Conservation (phyloP, 2,329 filamentous ascomycete species). For the Neofusicoccum ribis region DNA sequence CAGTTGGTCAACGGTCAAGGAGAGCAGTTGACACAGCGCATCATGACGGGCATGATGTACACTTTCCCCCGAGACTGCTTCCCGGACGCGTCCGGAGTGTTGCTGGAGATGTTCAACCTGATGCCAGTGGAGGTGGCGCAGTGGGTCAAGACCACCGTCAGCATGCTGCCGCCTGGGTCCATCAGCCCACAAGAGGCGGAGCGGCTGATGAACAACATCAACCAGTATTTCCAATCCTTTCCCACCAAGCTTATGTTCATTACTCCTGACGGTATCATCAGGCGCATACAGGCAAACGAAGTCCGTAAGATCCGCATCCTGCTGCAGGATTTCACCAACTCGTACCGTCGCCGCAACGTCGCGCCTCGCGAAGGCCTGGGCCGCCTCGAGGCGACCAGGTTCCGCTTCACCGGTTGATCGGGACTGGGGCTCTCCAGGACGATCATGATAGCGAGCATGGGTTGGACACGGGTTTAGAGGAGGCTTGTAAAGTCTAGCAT, state of each 20-base stretch:
- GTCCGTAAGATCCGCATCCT: constrained; percentile 79
- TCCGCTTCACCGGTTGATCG: constrained; percentile 63
- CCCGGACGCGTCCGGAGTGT: constrained; percentile 87
- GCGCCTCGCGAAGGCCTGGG: constrained; percentile 92
- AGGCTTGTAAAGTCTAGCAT: constrained; percentile 15
- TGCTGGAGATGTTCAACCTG: constrained; percentile 85
- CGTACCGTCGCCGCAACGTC: constrained; percentile 88
- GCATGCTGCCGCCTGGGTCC: constrained; percentile 78
- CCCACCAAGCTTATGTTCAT: constrained; percentile 1
- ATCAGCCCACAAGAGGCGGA: constrained; percentile 79
- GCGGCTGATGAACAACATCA: constrained; percentile 76
- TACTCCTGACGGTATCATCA: constrained; percentile 11
- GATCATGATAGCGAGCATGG: constrained; percentile 1
- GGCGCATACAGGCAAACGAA: constrained; percentile 65
- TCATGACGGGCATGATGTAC: constrained; percentile 98
- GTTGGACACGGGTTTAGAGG: constrained; percentile 12
- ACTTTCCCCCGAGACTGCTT: constrained; percentile 96
- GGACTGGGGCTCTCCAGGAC: neutral
- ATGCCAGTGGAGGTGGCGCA: constrained; percentile 74
- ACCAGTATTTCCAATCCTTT: constrained; percentile 50
- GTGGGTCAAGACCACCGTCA: constrained; percentile 84
- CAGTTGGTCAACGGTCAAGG: constrained; percentile 70
- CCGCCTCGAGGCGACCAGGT: constrained; percentile 79
- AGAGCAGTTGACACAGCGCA: constrained; percentile 77
- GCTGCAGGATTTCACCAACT: constrained; percentile 95